Evolutionary conservation across 2,329 filamentous ascomycete species (phyloP).

Genomic region (Rachicladosporium sp.): DNA sequence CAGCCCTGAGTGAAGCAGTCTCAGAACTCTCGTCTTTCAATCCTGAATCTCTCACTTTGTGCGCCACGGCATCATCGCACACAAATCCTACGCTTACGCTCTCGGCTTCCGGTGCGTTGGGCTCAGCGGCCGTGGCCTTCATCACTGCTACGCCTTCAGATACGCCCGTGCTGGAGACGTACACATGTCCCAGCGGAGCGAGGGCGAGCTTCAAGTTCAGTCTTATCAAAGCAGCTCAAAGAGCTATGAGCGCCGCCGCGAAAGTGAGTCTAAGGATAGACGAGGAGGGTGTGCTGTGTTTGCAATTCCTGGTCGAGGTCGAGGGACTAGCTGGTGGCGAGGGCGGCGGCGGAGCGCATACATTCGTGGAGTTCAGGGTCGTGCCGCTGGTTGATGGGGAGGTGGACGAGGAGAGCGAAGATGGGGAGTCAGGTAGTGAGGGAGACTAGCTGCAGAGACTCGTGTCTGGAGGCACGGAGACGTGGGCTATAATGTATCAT

Average conservation of each 20-base stretch:
- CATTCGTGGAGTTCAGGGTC: slow-evolving; percentile 74
- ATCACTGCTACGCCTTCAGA: slow-evolving; percentile 20
- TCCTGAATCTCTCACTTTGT: slow-evolving; percentile 43
- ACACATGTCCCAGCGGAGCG: slow-evolving; percentile 46
- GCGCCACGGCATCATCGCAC: slow-evolving; percentile 26
- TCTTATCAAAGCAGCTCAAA: slow-evolving; percentile 69
- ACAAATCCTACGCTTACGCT: slow-evolving; percentile 51
- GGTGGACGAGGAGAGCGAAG: slow-evolving; percentile 32
- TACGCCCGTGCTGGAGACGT: slow-evolving; percentile 55
- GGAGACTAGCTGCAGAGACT: too few species aligned
- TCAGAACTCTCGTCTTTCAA: slow-evolving; percentile 55
- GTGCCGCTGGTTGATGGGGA: slow-evolving; percentile 58
- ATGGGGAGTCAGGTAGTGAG: slow-evolving; percentile 7
- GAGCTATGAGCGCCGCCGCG: slow-evolving; percentile 84
- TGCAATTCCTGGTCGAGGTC: slow-evolving; percentile 93
- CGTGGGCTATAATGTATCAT: too few species aligned
- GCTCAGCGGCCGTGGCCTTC: slow-evolving; percentile 49
- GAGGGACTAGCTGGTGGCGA: slow-evolving; percentile 31
- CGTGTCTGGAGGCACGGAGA: too few species aligned
- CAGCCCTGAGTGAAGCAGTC: slow-evolving; percentile 59
- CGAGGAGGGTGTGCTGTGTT: slow-evolving; percentile 74
- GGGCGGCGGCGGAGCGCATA: slow-evolving; percentile 33
- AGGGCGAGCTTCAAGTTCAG: slow-evolving; percentile 75
- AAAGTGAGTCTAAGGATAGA: slow-evolving; percentile 90
- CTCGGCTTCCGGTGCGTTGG: slow-evolving; percentile 49